These are phyloP conservation scores for Penicillium fimorum DNA, from an alignment of 495 filamentous ascomycete genomes.

Conservation along the genomic window DNA sequence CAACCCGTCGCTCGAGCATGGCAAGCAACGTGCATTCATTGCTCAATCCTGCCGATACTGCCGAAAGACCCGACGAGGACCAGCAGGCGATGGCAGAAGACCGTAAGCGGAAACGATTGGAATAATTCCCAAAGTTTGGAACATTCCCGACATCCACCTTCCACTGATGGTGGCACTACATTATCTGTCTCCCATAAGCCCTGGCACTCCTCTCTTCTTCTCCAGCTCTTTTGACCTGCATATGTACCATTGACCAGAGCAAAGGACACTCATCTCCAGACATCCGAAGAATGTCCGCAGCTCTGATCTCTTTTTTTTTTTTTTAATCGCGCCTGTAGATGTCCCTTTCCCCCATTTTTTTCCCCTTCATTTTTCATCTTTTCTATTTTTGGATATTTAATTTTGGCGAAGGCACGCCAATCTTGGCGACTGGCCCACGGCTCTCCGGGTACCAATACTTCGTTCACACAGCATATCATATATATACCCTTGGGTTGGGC, in stretches of 20 bases:
- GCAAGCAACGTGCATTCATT: slow-evolving; percentile 73
- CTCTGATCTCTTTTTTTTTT: background rate
- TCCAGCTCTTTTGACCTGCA: slow-evolving; percentile 7
- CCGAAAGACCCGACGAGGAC: slow-evolving; percentile 70
- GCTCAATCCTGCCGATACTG: slow-evolving; percentile 83
- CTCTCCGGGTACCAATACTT: slow-evolving; percentile 15
- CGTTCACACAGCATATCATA: slow-evolving; percentile 27
- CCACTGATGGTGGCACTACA: background rate
- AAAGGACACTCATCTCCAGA: slow-evolving; percentile 6
- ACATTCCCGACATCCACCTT: slow-evolving; percentile 15
- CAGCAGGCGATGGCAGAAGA: slow-evolving; percentile 58
- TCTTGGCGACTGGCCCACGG: slow-evolving; percentile 7
- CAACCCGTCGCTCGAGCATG: slow-evolving; percentile 71
- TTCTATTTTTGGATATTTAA: slow-evolving; percentile 23
- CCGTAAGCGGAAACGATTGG: slow-evolving; percentile 76
- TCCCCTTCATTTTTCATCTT: slow-evolving; percentile 10
- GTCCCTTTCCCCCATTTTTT: slow-evolving; percentile 10
- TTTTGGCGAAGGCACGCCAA: slow-evolving; percentile 8
- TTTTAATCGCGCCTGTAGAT: slow-evolving; percentile 22
- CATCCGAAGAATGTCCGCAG: slow-evolving; percentile 2
- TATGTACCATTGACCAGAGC: slow-evolving; percentile 4
- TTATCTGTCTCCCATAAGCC: background rate
- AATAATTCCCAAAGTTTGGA: slow-evolving; percentile 33
- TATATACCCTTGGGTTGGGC: slow-evolving; percentile 39
- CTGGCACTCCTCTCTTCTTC: background rate